phyloP scores from a whole-genome alignment of 2,329 filamentous ascomycete species.

The Paraphoma chrysanthemicola region DNA sequence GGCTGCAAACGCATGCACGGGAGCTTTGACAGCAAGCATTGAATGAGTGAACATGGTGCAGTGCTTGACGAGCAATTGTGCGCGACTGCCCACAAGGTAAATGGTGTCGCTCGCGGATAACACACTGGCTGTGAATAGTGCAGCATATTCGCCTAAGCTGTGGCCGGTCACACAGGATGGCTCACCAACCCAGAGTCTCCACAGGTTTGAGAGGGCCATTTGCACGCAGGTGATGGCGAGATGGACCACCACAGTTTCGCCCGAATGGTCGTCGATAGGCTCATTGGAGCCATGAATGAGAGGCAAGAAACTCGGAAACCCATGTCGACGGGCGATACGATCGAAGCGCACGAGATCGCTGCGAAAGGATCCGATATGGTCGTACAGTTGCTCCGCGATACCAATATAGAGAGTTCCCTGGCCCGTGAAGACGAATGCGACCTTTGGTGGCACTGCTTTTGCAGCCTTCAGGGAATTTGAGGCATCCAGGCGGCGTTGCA shows the following conservation, averaged over 20 bases:
- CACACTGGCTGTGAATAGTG: conserved; percentile 45
- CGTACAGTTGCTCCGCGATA: too few relatives aligned
- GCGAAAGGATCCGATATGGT: too few relatives aligned
- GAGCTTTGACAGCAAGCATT: conserved; percentile 36
- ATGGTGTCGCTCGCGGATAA: conserved; percentile 41
- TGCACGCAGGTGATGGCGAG: conserved; percentile 50
- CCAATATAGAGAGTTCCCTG: conserved; percentile 41
- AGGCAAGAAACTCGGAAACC: conserved; percentile 24
- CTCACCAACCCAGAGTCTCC: conserved; percentile 12
- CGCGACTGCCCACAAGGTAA: conserved; percentile 45
- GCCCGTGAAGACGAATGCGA: conserved; percentile 52
- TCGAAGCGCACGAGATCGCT: too few relatives aligned
- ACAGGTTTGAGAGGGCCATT: conserved; percentile 37
- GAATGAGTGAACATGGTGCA: conserved; percentile 27
- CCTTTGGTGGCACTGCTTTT: too few relatives aligned
- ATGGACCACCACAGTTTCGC: conserved; percentile 33
- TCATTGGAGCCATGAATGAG: too few relatives aligned
- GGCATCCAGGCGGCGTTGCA: too few relatives aligned
- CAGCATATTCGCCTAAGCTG: conserved; percentile 51
- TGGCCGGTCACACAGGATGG: conserved; percentile 28
- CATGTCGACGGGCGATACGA: conserved; percentile 30
- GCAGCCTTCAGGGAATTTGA: too few relatives aligned
- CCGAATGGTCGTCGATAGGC: too few relatives aligned
- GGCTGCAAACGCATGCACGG: conserved; percentile 8
- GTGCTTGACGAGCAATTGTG: conserved; percentile 33